Evolutionary conservation across 306 rosid genomes (phyloP), one percentile per base, ranked within the genome.

Genomic region (Ormosia emarginata): DNA sequence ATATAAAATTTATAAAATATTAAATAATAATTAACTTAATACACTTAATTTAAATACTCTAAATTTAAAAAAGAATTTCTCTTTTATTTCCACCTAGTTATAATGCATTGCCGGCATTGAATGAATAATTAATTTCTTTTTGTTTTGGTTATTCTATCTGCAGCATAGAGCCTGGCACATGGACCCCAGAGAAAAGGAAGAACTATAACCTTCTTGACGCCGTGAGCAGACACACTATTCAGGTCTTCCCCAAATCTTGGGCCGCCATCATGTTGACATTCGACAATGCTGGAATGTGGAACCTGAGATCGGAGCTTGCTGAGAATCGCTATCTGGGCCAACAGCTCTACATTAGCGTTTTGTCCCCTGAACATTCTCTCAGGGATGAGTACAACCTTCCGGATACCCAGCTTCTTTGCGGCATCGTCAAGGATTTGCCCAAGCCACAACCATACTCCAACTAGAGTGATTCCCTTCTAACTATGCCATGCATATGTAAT

Each of bases 211-310:
- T 92, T 71, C 85, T 94, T 2, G 98, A 94, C 14, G 97, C 94
- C 0, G 79, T 92, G 36, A 94, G 97, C 90, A 89, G 95, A 37
- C 95, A 94, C 84, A 90, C 95, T 4, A 56, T 94, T 49, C 98
- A 92, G 29, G 97, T 94, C 3, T 92, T 76, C 78, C 98, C 98
- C 7, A 91, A 91, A 12, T 92, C 97, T 1, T 92, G 89, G 88
- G 91, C 91, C 2, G 94, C 94, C 3, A 61, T 92, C 41, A 56
- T 92, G 77, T 44, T 87, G 78, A 82, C 97, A 32, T 87, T 87
- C 15, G 97, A 92, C 80, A 92, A 90, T 14, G 91, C 90, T 10
- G 97, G 97, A 65, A 92, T 92, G 94, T 92, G 97, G 97, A 90
- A 92, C 49, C 13, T 92, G 61, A 79, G 97, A 46, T 92, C 91